Conservation (phyloP, 169 alveolate genomes). For the Theileria orientalis region DNA sequence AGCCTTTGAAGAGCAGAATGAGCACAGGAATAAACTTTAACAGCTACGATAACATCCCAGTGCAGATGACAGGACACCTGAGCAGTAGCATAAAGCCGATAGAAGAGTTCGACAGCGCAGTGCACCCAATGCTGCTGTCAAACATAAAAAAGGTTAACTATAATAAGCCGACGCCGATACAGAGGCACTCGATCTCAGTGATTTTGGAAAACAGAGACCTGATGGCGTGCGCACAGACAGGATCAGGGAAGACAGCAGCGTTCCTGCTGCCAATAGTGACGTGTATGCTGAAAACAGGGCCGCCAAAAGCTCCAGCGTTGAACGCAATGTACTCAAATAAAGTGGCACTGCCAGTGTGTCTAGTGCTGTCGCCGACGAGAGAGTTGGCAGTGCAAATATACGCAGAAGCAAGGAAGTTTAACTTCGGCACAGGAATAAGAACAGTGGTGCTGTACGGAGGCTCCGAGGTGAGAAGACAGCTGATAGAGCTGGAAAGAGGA, state of each 20-base stretch:
- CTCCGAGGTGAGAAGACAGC: slow-evolving; percentile 82
- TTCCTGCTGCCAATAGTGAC: slow-evolving; percentile 93
- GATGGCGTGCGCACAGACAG: slow-evolving; percentile 97
- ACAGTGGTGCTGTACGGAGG: slow-evolving; percentile 92
- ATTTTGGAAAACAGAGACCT: slow-evolving; percentile 90
- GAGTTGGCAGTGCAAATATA: slow-evolving; percentile 79
- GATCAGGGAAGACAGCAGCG: slow-evolving; percentile 98
- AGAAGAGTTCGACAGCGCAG: slow-evolving; percentile 72
- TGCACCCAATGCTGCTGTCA: slow-evolving; percentile 70
- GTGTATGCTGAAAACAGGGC: slow-evolving; percentile 83
- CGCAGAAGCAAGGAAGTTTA: slow-evolving; percentile 88
- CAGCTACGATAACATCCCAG: slow-evolving; percentile 85
- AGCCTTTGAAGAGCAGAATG: slow-evolving; percentile 68
- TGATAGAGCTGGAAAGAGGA: slow-evolving; percentile 89
- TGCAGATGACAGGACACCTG: slow-evolving; percentile 80
- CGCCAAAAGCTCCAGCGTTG: slow-evolving; percentile 67
- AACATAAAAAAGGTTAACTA: slow-evolving; percentile 80
- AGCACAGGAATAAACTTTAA: slow-evolving; percentile 85
- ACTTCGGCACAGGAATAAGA: slow-evolving; percentile 89
- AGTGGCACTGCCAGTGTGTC: slow-evolving; percentile 72
- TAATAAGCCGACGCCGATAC: slow-evolving; percentile 93
- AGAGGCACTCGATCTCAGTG: slow-evolving; percentile 92
- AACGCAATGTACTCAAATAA: slow-evolving; percentile 49
- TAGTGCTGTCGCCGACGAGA: slow-evolving; percentile 69
- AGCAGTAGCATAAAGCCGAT: slow-evolving; percentile 73